phyloP scores from a whole-genome alignment of 208 protist genomes.

The Porcisia deanei region DNA sequence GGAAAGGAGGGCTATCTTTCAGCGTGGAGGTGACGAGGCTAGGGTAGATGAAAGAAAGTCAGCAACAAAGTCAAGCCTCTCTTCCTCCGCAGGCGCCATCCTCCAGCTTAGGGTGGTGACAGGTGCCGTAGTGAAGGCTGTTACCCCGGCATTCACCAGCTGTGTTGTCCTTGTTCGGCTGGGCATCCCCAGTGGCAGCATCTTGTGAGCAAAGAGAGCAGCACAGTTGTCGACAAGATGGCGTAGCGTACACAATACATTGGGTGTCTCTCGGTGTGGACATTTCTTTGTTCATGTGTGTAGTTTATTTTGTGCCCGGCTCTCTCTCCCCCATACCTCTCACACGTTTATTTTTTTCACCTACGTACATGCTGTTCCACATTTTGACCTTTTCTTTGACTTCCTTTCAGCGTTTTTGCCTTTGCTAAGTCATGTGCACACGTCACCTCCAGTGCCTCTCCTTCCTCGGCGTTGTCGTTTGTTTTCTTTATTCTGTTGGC shows the following conservation, averaged over 20 bases:
- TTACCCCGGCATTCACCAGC: neutral
- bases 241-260: neutral
- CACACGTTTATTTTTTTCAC: neutral
- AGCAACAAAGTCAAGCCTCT: neutral
- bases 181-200: neutral
- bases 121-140: neutral
- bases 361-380: neutral
- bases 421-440: neutral
- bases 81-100: neutral
- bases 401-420: neutral
- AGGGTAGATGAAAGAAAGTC: neutral
- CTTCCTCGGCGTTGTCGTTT: neutral
- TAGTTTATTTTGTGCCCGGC: neutral
- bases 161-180: neutral
- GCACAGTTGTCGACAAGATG: neutral
- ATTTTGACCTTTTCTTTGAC: neutral
- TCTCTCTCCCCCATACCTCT: slow-evolving; percentile 1
- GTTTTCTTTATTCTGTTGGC: neutral
- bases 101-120: neutral
- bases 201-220: neutral
- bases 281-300: neutral
- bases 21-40: neutral
- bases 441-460: neutral
- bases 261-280: neutral
- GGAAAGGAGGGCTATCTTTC: neutral